Evolutionary conservation across 768 basidiomycete species (phyloP).

Genomic region (Suillus decipiens): DNA sequence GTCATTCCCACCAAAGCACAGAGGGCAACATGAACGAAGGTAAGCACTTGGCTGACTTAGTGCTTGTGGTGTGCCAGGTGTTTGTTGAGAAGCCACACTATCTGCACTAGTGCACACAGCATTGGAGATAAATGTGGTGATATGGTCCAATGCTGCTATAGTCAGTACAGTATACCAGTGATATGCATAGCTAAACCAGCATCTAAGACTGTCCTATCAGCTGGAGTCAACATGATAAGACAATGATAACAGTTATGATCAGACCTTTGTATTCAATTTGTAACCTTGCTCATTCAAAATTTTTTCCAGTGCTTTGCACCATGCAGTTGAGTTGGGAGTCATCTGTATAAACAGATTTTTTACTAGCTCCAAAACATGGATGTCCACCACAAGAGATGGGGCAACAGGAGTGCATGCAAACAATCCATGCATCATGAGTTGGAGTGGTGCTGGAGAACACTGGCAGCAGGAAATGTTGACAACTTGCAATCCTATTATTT

Average conservation of each 20-base stretch:
- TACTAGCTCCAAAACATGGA: slow-evolving; percentile 31
- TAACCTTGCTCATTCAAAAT: slow-evolving; percentile 14
- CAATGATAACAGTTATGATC: not conserved
- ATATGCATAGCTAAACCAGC: slow-evolving; percentile 25
- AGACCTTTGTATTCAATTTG: slow-evolving; percentile 13
- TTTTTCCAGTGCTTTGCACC: slow-evolving; percentile 13
- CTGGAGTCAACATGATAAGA: not conserved
- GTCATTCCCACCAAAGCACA: slow-evolving; percentile 29
- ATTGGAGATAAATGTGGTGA: not conserved
- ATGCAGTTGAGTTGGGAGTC: slow-evolving; percentile 16
- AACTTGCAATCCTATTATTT: slow-evolving; percentile 8
- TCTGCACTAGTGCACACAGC: not conserved
- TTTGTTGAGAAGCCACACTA: not conserved
- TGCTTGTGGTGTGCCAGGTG: not conserved
- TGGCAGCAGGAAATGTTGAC: slow-evolving; percentile 9
- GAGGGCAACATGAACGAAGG: slow-evolving; percentile 24
- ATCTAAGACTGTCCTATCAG: slow-evolving; percentile 24
- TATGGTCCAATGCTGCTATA: not conserved
- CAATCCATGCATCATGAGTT: slow-evolving; percentile 26
- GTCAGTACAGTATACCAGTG: slow-evolving; percentile 19
- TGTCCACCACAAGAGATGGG: slow-evolving; percentile 35
- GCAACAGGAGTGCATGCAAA: slow-evolving; percentile 30
- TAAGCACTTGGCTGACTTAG: slow-evolving; percentile 18
- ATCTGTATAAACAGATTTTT: slow-evolving; percentile 13
- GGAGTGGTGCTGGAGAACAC: slow-evolving; percentile 20